Percentiles rank a stretch among this genome's conserved stretches.
phyloP scores from a whole-genome alignment of 129 eudicot species.

The Mikania micrantha region DNA sequence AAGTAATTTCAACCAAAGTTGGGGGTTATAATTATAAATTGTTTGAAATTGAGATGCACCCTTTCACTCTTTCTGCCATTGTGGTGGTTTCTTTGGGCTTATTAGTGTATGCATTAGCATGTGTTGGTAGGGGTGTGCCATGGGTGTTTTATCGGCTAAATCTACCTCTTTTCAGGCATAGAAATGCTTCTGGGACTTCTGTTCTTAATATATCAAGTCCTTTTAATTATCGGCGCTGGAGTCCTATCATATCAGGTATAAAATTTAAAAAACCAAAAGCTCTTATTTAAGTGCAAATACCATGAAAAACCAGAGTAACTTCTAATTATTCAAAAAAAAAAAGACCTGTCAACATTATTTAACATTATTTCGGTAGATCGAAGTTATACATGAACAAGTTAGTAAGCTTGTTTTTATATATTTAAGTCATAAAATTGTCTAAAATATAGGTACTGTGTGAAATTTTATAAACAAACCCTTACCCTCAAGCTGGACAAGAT shows the following conservation, averaged over 20 bases:
- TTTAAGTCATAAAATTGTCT: too few relatives aligned
- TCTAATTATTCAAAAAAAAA: too few relatives aligned
- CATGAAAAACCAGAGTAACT: too few relatives aligned
- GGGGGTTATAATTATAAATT: constrained; percentile 32
- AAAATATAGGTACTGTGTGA: too few relatives aligned
- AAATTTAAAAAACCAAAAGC: not conserved
- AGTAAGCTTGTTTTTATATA: too few relatives aligned
- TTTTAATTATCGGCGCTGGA: constrained; percentile 79
- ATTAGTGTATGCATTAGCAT: constrained; percentile 37
- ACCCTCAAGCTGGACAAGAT: too few relatives aligned
- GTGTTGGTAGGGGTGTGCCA: constrained; percentile 42
- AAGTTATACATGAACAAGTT: too few relatives aligned
- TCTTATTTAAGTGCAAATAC: too few relatives aligned
- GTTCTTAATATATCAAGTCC: constrained; percentile 72
- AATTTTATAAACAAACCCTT: too few relatives aligned
- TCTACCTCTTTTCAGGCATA: constrained; percentile 69
- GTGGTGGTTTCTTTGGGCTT: constrained; percentile 48
- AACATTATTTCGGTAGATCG: too few relatives aligned
- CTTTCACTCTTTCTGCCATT: constrained; percentile 43
- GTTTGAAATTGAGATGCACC: constrained; percentile 53
- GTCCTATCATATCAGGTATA: constrained; percentile 77
- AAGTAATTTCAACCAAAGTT: constrained; percentile 35
- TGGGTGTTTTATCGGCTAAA: constrained; percentile 43
- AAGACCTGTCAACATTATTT: too few relatives aligned
- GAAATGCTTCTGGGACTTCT: constrained; percentile 42